phyloP scores from a whole-genome alignment of 306 rosid species.

The Leucaena leucocephala region DNA sequence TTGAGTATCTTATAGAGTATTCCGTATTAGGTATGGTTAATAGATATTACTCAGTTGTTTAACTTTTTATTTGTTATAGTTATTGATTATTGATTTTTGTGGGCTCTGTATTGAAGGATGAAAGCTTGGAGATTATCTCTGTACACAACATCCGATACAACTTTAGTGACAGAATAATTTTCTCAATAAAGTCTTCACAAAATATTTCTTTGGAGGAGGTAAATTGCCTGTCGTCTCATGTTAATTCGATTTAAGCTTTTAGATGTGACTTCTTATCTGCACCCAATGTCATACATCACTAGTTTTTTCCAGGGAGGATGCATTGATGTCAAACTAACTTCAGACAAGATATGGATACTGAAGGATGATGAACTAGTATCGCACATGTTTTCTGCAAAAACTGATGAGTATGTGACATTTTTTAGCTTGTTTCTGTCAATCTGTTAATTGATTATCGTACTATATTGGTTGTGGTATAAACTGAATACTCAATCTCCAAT shows the following conservation, averaged over 20 bases:
- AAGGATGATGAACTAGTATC: constrained; percentile 71
- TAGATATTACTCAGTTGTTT: constrained; percentile 5
- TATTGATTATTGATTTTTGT: constrained; percentile 32
- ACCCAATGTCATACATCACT: constrained; percentile 37
- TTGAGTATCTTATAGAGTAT: neutral
- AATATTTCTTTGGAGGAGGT: constrained; percentile 75
- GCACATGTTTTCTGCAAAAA: constrained; percentile 50
- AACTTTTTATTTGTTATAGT: neutral
- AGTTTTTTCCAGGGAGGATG: constrained; percentile 73
- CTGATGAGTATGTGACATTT: constrained; percentile 51
- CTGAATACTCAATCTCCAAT: constrained; percentile 7
- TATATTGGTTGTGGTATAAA: constrained; percentile 27
- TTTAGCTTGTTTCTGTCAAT: constrained; percentile 35
- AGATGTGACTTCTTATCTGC: constrained; percentile 25
- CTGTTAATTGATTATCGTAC: constrained; percentile 22
- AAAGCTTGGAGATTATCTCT: constrained; percentile 53
- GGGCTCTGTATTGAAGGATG: constrained; percentile 59
- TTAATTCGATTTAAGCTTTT: constrained; percentile 19
- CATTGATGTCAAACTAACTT: constrained; percentile 75
- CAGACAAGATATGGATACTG: constrained; percentile 84
- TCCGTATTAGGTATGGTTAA: constrained; percentile 1
- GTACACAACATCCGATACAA: constrained; percentile 57
- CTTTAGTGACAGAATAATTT: constrained; percentile 59
- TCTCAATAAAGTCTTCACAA: constrained; percentile 63
- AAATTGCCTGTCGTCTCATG: constrained; percentile 27